Evolutionary conservation across 352 stramenopile species (phyloP), one percentile per base, ranked within the genome.

Genomic region (Pythium insidiosum): DNA sequence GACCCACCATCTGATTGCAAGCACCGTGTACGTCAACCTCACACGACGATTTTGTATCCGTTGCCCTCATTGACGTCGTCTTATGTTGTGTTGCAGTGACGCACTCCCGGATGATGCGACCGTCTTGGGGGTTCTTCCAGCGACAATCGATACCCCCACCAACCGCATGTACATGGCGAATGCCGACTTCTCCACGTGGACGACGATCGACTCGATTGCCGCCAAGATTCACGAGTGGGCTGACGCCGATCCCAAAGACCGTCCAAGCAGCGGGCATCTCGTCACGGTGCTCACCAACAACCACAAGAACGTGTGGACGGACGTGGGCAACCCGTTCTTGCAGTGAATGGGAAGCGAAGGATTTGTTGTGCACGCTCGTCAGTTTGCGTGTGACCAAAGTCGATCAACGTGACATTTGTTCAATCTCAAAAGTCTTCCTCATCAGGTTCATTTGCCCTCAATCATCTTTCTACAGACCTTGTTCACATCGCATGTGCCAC

Each of bases 121-220:
- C 1, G 73, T 73, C 4, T 39, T 89, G 15, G 80, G 73, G 6
- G 65, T 95, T 20, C 61, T 95, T 0, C 84, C 84, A 4, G 51
- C 54, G 22, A 93, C 79, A 13, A 93, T 95, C 42, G 84, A 95
- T 52, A 95, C 84, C 34, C 78, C 84, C 3, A 91, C 83, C 58
- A 95, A 95, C 54, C 81, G 83, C 49, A 84, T 88, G 63, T 88
- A 66, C 50, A 95, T 94, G 79, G 66, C 61, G 2, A 68, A 91
- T 38, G 81, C 82, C 18, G 84, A 95, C 49, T 88, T 87, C 49
- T 81, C 74, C 5, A 82, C 68, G 6, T 91, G 81, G 81, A 91
- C 81, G 9, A 86, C 75, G 69, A 53, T 72, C 1, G 75, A 90
- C 21, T 61, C 75, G 22, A 87, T 93, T 58, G 80, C 66, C 4